phyloP scores from a whole-genome alignment of 306 rosid species.

The Sechiopsis laciniata region DNA sequence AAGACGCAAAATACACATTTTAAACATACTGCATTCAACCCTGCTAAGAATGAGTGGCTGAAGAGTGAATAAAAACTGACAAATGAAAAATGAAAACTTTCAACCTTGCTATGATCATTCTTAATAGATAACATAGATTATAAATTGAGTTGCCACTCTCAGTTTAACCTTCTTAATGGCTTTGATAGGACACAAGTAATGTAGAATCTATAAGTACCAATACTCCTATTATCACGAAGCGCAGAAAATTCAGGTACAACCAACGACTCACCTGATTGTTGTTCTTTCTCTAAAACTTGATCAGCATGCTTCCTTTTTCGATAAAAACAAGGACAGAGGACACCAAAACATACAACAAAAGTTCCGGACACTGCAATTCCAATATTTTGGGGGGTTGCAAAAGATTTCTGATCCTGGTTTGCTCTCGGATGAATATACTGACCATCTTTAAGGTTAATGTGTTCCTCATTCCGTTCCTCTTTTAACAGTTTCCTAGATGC shows the following conservation, averaged over 20 bases:
- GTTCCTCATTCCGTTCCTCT: constrained; percentile 30
- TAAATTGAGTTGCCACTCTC: constrained; percentile 13
- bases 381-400: constrained; percentile 23
- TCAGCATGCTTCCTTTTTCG: constrained; percentile 42
- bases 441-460: constrained; percentile 16
- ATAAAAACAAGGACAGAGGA: constrained; percentile 73
- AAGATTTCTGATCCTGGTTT: constrained; percentile 23
- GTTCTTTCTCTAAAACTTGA: constrained; percentile 51
- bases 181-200: not conserved
- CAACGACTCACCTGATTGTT: constrained; percentile 58
- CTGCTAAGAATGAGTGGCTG: not conserved
- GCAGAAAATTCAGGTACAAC: constrained; percentile 19
- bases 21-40: not conserved
- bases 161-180: not conserved
- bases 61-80: not conserved
- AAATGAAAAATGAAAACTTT: not conserved
- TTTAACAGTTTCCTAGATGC: constrained; percentile 60
- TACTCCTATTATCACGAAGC: not conserved
- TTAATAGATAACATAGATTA: not conserved
- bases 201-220: constrained; percentile 12
- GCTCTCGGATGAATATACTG: not conserved
- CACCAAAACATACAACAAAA: constrained; percentile 53
- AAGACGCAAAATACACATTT: not conserved
- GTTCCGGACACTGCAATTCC: constrained; percentile 54
- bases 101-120: not conserved